A percentile compares a stretch with the other conserved stretches of the same genome.
Conservation (phyloP, 805 yeast species). For the Metschnikowia aberdeeniae region DNA sequence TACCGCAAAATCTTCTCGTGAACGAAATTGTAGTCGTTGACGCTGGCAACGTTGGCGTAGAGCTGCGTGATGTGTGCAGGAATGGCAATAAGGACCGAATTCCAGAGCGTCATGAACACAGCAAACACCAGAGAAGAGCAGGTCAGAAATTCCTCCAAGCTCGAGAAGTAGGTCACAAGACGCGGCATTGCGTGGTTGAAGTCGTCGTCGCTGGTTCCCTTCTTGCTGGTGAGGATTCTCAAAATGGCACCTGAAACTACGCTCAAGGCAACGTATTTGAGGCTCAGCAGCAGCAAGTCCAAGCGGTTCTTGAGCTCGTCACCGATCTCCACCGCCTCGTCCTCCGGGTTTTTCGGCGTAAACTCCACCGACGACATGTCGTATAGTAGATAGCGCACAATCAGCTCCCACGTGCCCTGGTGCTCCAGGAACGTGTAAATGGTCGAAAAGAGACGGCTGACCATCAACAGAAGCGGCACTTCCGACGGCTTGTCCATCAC, state of each 20-base stretch:
- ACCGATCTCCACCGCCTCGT: slow-evolving; percentile 17
- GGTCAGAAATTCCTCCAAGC: slow-evolving; percentile 21
- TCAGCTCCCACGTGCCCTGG: slow-evolving; percentile 32
- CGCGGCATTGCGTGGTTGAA: slow-evolving; percentile 17
- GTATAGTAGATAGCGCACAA: slow-evolving; percentile 38
- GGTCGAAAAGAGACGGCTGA: slow-evolving; percentile 24
- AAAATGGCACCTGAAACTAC: slow-evolving; percentile 40
- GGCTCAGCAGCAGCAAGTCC: slow-evolving; percentile 22
- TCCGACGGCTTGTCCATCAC: background rate
- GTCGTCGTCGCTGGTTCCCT: slow-evolving; percentile 15
- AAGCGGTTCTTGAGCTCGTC: slow-evolving; percentile 28
- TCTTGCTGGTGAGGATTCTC: slow-evolving; percentile 22
- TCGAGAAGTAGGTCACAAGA: slow-evolving; percentile 23
- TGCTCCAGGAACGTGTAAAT: slow-evolving; percentile 34
- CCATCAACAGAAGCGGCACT: slow-evolving; percentile 4
- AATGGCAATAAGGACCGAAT: slow-evolving; percentile 17
- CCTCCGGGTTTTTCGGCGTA: slow-evolving; percentile 13
- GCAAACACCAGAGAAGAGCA: slow-evolving; percentile 16
- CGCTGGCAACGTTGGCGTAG: slow-evolving; percentile 23
- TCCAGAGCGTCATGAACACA: slow-evolving; percentile 27
- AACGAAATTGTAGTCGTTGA: slow-evolving; percentile 26
- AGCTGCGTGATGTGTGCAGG: slow-evolving; percentile 20
- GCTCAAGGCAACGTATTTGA: slow-evolving; percentile 26
- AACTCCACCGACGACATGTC: slow-evolving; percentile 40
- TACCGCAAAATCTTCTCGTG: slow-evolving; percentile 22